Conservation (phyloP, 116 monocot species). For the Phalaenopsis hybrid region DNA sequence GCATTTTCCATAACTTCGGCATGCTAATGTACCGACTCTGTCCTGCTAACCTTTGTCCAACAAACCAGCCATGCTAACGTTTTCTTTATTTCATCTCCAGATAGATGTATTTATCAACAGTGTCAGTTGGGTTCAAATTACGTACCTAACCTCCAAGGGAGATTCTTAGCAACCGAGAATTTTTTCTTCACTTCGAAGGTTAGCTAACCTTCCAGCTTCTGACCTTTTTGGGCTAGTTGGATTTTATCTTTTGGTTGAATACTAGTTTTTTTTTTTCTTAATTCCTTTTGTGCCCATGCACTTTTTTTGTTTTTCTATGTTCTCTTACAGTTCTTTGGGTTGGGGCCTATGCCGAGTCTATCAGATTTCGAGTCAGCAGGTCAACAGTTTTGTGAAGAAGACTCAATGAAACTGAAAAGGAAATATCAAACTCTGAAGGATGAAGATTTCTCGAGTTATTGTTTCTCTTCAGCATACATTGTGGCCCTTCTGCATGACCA, state of each 20-base stretch:
- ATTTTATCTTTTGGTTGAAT: background rate
- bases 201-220: background rate
- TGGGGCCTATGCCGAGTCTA: constrained; percentile 39
- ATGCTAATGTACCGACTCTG: too few relatives aligned
- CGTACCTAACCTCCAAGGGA: constrained; percentile 68
- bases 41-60: background rate
- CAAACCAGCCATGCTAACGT: background rate
- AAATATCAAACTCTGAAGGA: constrained; percentile 38
- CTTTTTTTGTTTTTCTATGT: too few relatives aligned
- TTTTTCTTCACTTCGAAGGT: constrained; percentile 94
- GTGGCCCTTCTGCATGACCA: constrained; percentile 80
- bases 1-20: too few relatives aligned
- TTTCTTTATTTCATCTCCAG: constrained; percentile 26
- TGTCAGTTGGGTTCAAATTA: constrained; percentile 61
- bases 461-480: constrained; percentile 97
- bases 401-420: constrained; percentile 48
- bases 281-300: too few relatives aligned
- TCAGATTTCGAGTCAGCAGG: constrained; percentile 73
- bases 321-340: constrained; percentile 58
- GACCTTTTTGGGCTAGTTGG: background rate
- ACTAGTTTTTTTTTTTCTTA: background rate
- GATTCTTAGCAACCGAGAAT: constrained; percentile 87
- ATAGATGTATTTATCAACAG: constrained; percentile 39
- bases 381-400: constrained; percentile 54
- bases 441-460: constrained; percentile 63